Evolutionary conservation across 257 asterid genomes (phyloP).

Genomic region (Scutellaria minor): DNA sequence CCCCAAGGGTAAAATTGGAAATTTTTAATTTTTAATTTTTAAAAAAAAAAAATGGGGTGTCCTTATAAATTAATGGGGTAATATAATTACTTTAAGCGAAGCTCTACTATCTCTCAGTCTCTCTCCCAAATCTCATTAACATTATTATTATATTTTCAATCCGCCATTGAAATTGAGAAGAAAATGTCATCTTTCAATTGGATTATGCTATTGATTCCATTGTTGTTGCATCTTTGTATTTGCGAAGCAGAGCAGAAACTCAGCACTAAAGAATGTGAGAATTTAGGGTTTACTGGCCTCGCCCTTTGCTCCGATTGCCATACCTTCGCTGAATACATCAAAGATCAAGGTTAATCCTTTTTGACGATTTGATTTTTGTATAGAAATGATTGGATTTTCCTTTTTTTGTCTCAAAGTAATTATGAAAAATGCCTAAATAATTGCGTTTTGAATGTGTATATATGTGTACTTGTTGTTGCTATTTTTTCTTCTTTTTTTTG

Average conservation of each 20-base stretch:
- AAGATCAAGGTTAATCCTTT: slow-evolving; percentile 62
- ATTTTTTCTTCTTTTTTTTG: background rate
- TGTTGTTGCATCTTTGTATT: slow-evolving; percentile 36
- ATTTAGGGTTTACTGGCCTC: slow-evolving; percentile 81
- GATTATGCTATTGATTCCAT: slow-evolving; percentile 29
- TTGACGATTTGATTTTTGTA: background rate
- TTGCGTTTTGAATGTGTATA: no score
- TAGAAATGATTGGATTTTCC: background rate
- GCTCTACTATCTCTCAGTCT: no score
- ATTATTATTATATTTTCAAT: no score
- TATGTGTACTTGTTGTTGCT: no score
- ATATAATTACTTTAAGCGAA: no score
- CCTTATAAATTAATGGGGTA: no score
- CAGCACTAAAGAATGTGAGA: slow-evolving; percentile 77
- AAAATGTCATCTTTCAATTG: slow-evolving; percentile 36
- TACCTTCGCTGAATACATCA: slow-evolving; percentile 81
- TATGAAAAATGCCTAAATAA: no score
- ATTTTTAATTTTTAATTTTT: no score
- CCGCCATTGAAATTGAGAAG: slow-evolving; percentile 2
- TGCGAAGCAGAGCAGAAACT: slow-evolving; percentile 56
- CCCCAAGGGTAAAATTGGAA: no score
- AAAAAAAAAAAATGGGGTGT: no score
- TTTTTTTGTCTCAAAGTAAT: no score
- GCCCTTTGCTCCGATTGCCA: slow-evolving; percentile 94
- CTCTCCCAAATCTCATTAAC: no score